Evolutionary conservation across 2,329 filamentous ascomycete species (phyloP).

Genomic region (Phyllosticta citribraziliensis): DNA sequence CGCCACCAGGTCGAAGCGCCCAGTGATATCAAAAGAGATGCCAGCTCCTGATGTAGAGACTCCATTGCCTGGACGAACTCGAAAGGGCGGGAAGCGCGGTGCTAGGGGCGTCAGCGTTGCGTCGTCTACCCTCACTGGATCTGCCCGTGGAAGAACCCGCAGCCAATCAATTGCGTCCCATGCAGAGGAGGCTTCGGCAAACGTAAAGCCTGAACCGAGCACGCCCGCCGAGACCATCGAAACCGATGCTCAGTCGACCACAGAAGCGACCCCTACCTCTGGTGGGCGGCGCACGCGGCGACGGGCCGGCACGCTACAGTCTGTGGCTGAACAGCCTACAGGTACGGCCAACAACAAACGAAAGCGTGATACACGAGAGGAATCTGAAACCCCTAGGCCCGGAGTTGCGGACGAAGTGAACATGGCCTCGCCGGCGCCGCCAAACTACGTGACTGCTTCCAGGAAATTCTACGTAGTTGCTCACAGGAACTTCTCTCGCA

Average conservation of each 20-base stretch:
- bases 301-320: constrained; percentile 16
- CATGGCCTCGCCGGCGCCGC: constrained; percentile 18
- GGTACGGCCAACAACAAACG: constrained; percentile 24
- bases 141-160: constrained; percentile 34
- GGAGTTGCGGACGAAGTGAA: constrained; percentile 14
- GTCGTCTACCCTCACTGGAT: constrained; percentile 37
- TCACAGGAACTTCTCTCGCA: constrained; percentile 39
- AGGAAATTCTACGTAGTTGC: constrained; percentile 41
- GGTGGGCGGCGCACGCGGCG: constrained; percentile 15
- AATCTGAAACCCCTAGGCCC: constrained; percentile 22
- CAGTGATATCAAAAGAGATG: constrained; percentile 9
- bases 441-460: constrained; percentile 30
- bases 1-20: constrained; percentile 1
- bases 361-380: constrained; percentile 27
- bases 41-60: constrained; percentile 7
- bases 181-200: constrained; percentile 31
- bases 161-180: constrained; percentile 41
- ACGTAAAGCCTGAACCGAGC: constrained; percentile 40
- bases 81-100: neutral
- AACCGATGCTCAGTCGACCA: constrained; percentile 21
- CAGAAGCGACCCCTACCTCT: constrained; percentile 7
- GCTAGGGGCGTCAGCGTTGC: constrained; percentile 31
- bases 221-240: constrained; percentile 35
- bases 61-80: neutral
- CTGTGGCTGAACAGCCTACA: constrained; percentile 17